A percentile compares a stretch with the other conserved stretches of the same genome.
phyloP scores from a whole-genome alignment of 1,284 basidiomycete species.

The Moesziomyces parantarcticus region DNA sequence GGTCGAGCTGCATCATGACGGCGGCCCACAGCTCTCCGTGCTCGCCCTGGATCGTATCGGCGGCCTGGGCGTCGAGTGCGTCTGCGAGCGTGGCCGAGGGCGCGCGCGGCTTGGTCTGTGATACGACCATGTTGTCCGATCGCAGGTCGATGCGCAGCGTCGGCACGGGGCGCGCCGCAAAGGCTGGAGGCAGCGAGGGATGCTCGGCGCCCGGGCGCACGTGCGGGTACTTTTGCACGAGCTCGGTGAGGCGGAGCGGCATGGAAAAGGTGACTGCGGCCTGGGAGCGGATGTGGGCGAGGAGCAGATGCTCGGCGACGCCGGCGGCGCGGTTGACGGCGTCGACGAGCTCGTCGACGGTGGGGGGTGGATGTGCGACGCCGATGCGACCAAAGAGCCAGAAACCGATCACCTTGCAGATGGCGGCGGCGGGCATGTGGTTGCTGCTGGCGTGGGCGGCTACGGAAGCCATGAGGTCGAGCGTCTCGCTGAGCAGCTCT shows the following conservation, averaged over 20 bases:
- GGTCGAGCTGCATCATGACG: conserved; percentile 21
- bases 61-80: conserved; percentile 38
- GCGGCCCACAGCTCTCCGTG: conserved; percentile 40
- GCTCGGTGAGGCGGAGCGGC: conserved; percentile 52
- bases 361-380: conserved; percentile 47
- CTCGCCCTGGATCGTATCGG: conserved; percentile 18
- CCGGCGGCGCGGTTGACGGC: conserved; percentile 15
- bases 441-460: conserved; percentile 52
- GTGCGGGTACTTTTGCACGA: conserved; percentile 48
- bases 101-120: conserved; percentile 28
- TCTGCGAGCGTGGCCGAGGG: conserved; percentile 39
- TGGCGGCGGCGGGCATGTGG: conserved; percentile 51
- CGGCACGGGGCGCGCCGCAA: conserved; percentile 14
- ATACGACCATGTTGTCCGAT: conserved; percentile 46
- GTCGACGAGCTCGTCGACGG: conserved; percentile 19
- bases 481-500: conserved; percentile 33
- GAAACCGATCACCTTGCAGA: conserved; percentile 49
- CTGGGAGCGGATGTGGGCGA: conserved; percentile 54
- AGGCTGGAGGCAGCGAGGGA: conserved; percentile 31
- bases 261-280: conserved; percentile 46
- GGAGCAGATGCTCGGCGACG: conserved; percentile 54
- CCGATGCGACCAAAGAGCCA: conserved; percentile 57
- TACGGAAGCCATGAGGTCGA: conserved; percentile 55
- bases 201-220: conserved; percentile 6
- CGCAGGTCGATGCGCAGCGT: conserved; percentile 46